phyloP scores from a whole-genome alignment of 306 rosid genomes.

The Bauhinia variegata region DNA sequence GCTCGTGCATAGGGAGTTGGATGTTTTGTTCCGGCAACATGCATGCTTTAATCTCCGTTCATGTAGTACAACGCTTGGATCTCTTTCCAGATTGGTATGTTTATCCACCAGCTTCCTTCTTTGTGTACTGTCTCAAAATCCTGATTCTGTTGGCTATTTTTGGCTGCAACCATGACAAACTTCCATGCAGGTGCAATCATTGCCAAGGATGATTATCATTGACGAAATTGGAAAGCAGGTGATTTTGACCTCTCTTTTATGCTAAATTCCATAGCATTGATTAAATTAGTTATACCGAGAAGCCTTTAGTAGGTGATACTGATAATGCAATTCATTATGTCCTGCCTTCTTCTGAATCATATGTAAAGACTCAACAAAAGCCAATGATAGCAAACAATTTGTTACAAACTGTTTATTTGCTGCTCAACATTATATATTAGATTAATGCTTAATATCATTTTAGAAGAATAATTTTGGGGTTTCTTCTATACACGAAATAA shows the following conservation, averaged over 20 bases:
- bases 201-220: conserved; percentile 97
- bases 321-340: too few species aligned
- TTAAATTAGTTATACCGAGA: too few species aligned
- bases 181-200: conserved; percentile 80
- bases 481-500: neutral
- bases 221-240: conserved; percentile 99
- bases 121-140: neutral
- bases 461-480: neutral
- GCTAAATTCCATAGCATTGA: too few species aligned
- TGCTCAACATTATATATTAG: neutral
- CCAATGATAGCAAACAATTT: too few species aligned
- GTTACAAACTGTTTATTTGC: neutral
- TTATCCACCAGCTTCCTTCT: conserved; percentile 17
- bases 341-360: too few species aligned
- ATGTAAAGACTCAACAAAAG: too few species aligned
- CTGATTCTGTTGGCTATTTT: conserved; percentile 24
- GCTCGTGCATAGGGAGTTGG: conserved; percentile 81
- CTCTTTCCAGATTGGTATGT: conserved; percentile 92
- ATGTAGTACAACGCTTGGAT: conserved; percentile 90
- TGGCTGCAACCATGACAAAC: conserved; percentile 22
- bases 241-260: neutral
- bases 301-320: too few species aligned
- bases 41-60: conserved; percentile 87
- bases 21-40: conserved; percentile 79
- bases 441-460: neutral